These are phyloP conservation scores for Dryas octopetala DNA, from an alignment of 306 rosid species.

Conservation along the genomic window DNA sequence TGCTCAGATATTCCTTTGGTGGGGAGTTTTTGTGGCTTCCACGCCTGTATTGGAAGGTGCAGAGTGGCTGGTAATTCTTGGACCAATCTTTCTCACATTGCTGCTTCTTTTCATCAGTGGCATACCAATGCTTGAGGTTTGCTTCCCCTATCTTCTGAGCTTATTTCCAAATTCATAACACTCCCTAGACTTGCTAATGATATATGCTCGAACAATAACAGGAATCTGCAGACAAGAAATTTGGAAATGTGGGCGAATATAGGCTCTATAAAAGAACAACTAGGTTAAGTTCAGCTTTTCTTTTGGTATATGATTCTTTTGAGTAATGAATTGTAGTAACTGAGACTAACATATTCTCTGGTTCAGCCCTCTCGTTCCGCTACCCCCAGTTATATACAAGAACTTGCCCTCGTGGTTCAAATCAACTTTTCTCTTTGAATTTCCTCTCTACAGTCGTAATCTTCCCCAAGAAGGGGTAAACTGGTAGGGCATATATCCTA, in stretches of 20 bases:
- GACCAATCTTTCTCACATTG: constrained; percentile 77
- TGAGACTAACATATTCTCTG: constrained; percentile 26
- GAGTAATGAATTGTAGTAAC: constrained; percentile 14
- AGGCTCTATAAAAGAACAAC: constrained; percentile 66
- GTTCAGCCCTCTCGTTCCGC: constrained; percentile 84
- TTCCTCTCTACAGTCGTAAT: constrained; percentile 75
- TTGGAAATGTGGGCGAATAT: constrained; percentile 66
- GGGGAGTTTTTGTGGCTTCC: constrained; percentile 94
- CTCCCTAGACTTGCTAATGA: constrained; percentile 23
- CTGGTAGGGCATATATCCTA: constrained; percentile 44
- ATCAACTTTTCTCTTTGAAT: constrained; percentile 62
- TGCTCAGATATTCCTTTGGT: constrained; percentile 84
- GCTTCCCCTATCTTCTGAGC: constrained; percentile 33
- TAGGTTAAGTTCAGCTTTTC: constrained; percentile 46
- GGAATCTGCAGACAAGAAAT: constrained; percentile 93
- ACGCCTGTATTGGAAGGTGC: constrained; percentile 66
- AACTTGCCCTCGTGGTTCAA: constrained; percentile 85
- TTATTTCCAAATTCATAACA: constrained; percentile 11
- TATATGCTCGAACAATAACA: constrained; percentile 41
- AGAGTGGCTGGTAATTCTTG: constrained; percentile 89
- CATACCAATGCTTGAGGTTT: constrained; percentile 90
- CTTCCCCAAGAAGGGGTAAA: constrained; percentile 44
- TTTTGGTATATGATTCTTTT: constrained; percentile 22
- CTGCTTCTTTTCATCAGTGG: constrained; percentile 98
- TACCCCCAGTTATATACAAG: constrained; percentile 64